Conservation (phyloP, 2,329 filamentous ascomycete genomes). For the Beauveria medogensis region DNA sequence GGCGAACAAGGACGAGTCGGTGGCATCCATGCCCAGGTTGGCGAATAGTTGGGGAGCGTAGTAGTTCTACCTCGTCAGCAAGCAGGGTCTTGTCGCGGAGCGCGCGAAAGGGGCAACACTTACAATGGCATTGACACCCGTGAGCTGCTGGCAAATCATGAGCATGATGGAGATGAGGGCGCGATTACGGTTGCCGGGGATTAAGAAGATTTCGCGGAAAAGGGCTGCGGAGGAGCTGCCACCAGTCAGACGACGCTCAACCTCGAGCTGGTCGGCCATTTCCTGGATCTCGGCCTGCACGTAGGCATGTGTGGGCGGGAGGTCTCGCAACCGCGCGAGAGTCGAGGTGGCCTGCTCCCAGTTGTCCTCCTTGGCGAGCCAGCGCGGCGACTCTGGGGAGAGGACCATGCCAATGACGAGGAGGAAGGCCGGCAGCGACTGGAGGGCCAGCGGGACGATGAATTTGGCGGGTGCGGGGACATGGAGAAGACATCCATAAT, state of each 20-base stretch:
- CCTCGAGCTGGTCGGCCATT: constrained; percentile 53
- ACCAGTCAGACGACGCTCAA: constrained; percentile 50
- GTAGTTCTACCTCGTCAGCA: constrained; percentile 47
- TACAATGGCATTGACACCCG: constrained; percentile 45
- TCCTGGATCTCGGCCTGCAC: constrained; percentile 51
- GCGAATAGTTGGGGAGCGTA: constrained; percentile 63
- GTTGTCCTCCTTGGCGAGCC: constrained; percentile 58
- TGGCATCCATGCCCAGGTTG: constrained; percentile 51
- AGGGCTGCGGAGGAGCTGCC: constrained; percentile 47
- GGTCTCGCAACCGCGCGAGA: constrained; percentile 41
- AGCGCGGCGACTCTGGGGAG: constrained; percentile 54
- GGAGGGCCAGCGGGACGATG: constrained; percentile 55
- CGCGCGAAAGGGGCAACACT: constrained; percentile 3
- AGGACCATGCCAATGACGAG: constrained; percentile 53
- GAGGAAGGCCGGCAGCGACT: constrained; percentile 54
- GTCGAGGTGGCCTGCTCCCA: constrained; percentile 55
- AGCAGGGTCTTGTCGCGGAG: neutral
- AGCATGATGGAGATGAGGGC: constrained; percentile 52
- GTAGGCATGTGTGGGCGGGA: constrained; percentile 47
- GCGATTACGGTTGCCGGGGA: constrained; percentile 54
- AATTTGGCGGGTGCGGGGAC: constrained; percentile 41
- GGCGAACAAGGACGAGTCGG: constrained; percentile 55
- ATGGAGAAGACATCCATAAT: constrained; percentile 43
- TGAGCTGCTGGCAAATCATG: constrained; percentile 67
- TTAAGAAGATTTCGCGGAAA: constrained; percentile 55